Conservation (phyloP, 2,329 filamentous ascomycete species). For the Curvularia sp. region DNA sequence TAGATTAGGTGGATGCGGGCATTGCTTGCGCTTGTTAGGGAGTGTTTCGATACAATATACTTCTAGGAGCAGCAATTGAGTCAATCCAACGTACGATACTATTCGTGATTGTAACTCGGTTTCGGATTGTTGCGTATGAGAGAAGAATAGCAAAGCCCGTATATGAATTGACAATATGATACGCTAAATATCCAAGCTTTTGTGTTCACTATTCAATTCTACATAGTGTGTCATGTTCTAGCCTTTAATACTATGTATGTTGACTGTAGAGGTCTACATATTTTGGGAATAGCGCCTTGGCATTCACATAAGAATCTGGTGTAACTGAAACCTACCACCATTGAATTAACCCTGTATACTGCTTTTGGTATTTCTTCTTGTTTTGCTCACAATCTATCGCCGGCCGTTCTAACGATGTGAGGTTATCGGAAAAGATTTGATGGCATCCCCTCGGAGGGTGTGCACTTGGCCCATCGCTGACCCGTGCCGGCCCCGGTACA, state of each 20-base stretch:
- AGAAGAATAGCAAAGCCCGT: not conserved
- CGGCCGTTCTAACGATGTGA: not conserved
- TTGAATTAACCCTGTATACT: not conserved
- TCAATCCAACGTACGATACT: not conserved
- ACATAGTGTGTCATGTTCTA: not conserved
- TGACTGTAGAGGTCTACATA: not conserved
- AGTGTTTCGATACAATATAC: not conserved
- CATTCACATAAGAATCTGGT: not conserved
- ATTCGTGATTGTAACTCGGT: not conserved
- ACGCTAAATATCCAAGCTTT: not conserved
- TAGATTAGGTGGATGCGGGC: not conserved
- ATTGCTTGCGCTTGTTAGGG: not conserved
- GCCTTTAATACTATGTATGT: not conserved
- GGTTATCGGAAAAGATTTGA: not conserved
- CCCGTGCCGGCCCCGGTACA: not conserved
- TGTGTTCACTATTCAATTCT: not conserved
- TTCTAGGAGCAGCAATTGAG: not conserved
- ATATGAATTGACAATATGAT: not conserved
- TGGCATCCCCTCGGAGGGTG: not conserved
- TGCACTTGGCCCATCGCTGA: not conserved
- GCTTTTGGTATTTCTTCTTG: not conserved
- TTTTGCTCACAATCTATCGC: not conserved
- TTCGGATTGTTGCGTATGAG: not conserved
- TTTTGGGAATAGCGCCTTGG: not conserved
- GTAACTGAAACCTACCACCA: not conserved